Base-by-base conservation (phyloP, 306 rosid species). In the Geum urbanum region DNA sequence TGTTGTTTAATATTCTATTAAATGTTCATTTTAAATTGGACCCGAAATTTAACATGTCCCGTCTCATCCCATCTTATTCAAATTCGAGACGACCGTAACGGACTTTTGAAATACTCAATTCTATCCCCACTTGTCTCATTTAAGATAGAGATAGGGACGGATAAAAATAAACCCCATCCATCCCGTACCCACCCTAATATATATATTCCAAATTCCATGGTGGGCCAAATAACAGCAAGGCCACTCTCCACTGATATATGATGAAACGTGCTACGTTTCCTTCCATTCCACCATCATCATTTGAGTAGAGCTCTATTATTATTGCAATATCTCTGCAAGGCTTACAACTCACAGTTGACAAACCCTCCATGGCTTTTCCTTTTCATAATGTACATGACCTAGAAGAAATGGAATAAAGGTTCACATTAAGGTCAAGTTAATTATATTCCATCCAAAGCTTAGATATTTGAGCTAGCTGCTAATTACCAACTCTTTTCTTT, bases 201-300 rank as follows among this genome's bases (percentile, higher is more conserved):
- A n/a, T n/a, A 24, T 24, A 24, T 32, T 66, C 63, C 40, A 74
- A 72, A 63, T 68, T 58, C 44, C n/a, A 44, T 20, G 75, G 87
- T 78, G 78, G 82, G 76, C 80, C 71, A 76, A 46, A 45, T 54
- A 48, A 69, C 85, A 80, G 85, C 85, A 46, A 72, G 68, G 81
- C 79, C 86, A 79, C 69, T 48, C 19, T 70, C 72, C 78, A 47
- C 57, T 9, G 75, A 50, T 60, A 73, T 67, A 73, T 67, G 66
- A 71, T 77, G 70, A 53, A 54, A 73, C 80, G 74, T 83, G 80
- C 51, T 63, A 63, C 37, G 32, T 50, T 32, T 75, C 64, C 54
- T 53, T 68, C 50, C 64, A 40, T 56, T 52, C 72, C 57, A 37
- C 15, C 69, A 65, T 52, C 53, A 72, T 76, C 53, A 74, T 74